Evolutionary conservation across 176 grass and related monocot species (phyloP), one percentile per base, ranked within the genome.

Genomic region (Triticum turgidum): DNA sequence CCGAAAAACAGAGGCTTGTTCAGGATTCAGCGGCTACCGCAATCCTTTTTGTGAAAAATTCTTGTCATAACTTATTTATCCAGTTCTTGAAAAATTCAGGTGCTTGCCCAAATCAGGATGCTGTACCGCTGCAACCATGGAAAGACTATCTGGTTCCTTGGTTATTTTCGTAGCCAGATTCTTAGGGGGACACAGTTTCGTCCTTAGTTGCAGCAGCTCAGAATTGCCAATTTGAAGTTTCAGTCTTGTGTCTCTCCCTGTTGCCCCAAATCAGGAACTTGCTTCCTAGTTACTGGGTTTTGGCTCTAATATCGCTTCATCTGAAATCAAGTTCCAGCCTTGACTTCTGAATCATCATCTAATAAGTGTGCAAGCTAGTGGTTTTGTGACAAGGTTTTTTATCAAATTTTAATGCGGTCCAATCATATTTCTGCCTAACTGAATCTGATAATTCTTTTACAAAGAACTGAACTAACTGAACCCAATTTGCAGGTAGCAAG

Each of bases 401-500:
- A 51, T 15, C 47, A 5, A 15, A 51, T 51, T 13, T 51, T 51
- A 51, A 51, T 54, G 51, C 39, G 20, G 9, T 51, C 29, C 1
- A 20, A 66, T 51, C 47, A 51, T 5, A 30, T 38, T 75, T 81
- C 7, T 82, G 32, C 20, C 65, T 7, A 73, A 17, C 22, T 7
- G 25, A 12, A 79, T 73, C 49, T 1, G 14, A 2, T 20, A 25
- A 20, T 62, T 87, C 12, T 44, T 44, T 72, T 80, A 78, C 68
- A 27, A 71, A 24, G 9, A 20, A 7, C n/a, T 9, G 37, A 69
- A 59, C 84, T 89, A 83, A 89, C 69, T 27, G 32, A 34, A 45
- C 54, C 54, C 80, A 75, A 56, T 83, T 86, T 82, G 67, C 87
- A 95, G 91, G 89, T 25, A 96, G 92, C 86, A 99, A 94, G 82